phyloP scores from a whole-genome alignment of 2,329 filamentous ascomycete genomes.

The Paecilomyces sp. region DNA sequence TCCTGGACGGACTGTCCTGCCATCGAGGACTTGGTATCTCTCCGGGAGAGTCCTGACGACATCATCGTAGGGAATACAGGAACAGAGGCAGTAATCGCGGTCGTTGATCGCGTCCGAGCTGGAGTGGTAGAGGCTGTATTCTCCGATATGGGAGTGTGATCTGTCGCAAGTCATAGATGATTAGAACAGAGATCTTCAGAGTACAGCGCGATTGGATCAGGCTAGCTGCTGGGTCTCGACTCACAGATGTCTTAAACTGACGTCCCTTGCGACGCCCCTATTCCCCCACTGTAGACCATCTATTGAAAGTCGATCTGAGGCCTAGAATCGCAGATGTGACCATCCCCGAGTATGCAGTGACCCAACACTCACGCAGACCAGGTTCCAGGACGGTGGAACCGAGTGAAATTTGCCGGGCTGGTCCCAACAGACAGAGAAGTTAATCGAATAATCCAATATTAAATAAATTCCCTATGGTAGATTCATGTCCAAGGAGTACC shows the following conservation, averaged over 20 bases:
- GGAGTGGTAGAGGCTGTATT: background rate
- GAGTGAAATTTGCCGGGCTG: background rate
- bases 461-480: background rate
- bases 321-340: background rate
- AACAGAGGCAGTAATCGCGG: background rate
- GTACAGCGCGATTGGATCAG: background rate
- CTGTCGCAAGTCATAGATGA: background rate
- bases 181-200: background rate
- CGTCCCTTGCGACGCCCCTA: background rate
- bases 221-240: background rate
- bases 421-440: background rate
- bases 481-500: background rate
- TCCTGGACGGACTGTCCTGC: constrained; percentile 17
- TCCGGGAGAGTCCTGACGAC: constrained; percentile 23
- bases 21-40: constrained; percentile 26
- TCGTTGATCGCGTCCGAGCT: background rate
- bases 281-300: background rate
- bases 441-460: background rate
- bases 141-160: background rate
- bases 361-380: background rate
- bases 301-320: background rate
- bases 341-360: background rate
- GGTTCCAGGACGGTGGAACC: background rate
- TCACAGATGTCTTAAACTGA: background rate
- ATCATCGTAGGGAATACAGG: constrained; percentile 18